These are phyloP conservation scores for Calonectria pteridis DNA, from an alignment of 2,329 filamentous ascomycete genomes.

Conservation along the genomic window DNA sequence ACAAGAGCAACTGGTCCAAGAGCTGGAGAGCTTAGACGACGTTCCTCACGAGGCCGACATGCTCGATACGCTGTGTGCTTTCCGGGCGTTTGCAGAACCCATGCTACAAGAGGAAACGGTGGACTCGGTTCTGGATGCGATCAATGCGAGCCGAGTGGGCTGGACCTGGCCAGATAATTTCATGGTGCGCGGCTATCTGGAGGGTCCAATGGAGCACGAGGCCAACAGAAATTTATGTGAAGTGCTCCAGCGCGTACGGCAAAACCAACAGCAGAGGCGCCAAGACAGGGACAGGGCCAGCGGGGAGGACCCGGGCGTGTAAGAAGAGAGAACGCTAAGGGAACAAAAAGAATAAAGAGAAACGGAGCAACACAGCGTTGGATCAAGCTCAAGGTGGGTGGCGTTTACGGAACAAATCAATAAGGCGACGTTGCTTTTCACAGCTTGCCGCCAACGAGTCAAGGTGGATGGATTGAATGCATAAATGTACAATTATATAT, in stretches of 20 bases:
- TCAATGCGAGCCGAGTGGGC: slow-evolving; percentile 41
- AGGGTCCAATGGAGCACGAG: slow-evolving; percentile 39
- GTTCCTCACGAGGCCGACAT: slow-evolving; percentile 50
- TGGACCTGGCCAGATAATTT: slow-evolving; percentile 56
- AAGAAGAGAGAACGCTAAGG: neutral
- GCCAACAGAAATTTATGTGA: slow-evolving; percentile 42
- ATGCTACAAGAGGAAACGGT: slow-evolving; percentile 52
- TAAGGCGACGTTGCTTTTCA: slow-evolving; percentile 12
- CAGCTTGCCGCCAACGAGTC: neutral
- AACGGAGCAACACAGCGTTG: neutral
- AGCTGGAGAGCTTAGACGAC: slow-evolving; percentile 52
- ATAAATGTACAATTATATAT: slow-evolving; percentile 23
- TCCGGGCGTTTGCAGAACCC: slow-evolving; percentile 61
- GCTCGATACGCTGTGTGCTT: slow-evolving; percentile 58
- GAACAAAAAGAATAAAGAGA: neutral
- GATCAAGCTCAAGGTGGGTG: slow-evolving; percentile 4
- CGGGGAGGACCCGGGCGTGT: slow-evolving; percentile 17
- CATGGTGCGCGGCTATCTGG: slow-evolving; percentile 51
- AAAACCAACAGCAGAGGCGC: slow-evolving; percentile 18
- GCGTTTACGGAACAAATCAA: slow-evolving; percentile 26
- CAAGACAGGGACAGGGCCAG: slow-evolving; percentile 1
- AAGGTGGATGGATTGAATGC: slow-evolving; percentile 6
- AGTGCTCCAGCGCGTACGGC: slow-evolving; percentile 40
- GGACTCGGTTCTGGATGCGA: slow-evolving; percentile 44
- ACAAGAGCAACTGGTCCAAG: slow-evolving; percentile 48